Conservation (phyloP, 176 grass and related monocot genomes). For the Puya raimondii region DNA sequence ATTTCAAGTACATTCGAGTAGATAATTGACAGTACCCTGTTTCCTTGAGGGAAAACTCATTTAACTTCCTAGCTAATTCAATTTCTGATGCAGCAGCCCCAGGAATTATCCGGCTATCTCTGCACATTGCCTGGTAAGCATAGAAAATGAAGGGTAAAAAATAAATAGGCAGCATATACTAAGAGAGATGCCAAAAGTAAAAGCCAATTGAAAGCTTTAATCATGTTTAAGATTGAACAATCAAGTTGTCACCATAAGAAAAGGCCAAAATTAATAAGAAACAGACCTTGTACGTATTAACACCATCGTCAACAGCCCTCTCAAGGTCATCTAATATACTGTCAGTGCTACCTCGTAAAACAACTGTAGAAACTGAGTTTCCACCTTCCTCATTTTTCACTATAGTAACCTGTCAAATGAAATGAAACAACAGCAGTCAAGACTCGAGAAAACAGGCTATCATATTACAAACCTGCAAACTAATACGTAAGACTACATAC, state of each 20-base stretch:
- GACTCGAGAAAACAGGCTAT: not conserved
- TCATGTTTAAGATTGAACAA: not conserved
- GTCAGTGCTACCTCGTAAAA: conserved; percentile 84
- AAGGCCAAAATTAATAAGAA: not conserved
- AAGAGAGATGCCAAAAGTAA: too few relatives aligned
- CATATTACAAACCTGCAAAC: not conserved
- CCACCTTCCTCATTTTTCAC: conserved; percentile 83
- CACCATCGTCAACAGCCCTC: conserved; percentile 93
- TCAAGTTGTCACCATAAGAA: not conserved
- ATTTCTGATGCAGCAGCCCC: conserved; percentile 90
- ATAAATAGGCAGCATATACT: not conserved
- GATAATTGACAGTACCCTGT: conserved; percentile 44
- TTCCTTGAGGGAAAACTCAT: conserved; percentile 88
- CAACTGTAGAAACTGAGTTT: conserved; percentile 74
- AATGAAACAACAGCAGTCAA: conserved; percentile 15
- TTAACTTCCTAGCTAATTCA: conserved; percentile 75
- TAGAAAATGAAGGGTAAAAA: not conserved
- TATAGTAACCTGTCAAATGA: conserved; percentile 48
- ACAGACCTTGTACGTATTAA: conserved; percentile 90
- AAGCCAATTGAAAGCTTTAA: too few relatives aligned
- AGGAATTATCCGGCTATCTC: conserved; percentile 77
- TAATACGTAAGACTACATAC: conserved; percentile 28
- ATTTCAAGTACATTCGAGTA: too few relatives aligned
- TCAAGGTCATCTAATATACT: conserved; percentile 95
- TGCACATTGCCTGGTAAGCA: conserved; percentile 79